Conservation (phyloP, 306 rosid genomes). For the Castanea crenata region DNA sequence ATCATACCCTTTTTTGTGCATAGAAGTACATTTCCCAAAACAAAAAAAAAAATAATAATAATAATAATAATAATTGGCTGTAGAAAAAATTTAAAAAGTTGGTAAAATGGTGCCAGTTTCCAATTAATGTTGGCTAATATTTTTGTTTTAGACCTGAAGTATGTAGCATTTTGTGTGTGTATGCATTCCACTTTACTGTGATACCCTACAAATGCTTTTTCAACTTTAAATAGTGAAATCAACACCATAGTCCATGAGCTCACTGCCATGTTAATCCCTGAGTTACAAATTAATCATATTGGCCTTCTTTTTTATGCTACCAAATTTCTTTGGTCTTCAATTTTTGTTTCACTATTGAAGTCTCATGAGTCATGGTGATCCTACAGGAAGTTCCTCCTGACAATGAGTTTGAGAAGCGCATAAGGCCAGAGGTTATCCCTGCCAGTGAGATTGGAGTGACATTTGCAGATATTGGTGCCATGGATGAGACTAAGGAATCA, state of each 20-base stretch:
- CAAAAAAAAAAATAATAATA: too few relatives aligned
- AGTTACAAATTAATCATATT: neutral
- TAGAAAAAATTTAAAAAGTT: neutral
- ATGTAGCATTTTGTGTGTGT: neutral
- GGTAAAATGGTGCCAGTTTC: slow-evolving; percentile 2
- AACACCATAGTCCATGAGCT: neutral
- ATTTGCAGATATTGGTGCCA: slow-evolving; percentile 75
- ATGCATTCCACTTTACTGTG: neutral
- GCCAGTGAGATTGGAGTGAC: slow-evolving; percentile 82
- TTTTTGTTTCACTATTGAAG: neutral
- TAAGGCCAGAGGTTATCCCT: slow-evolving; percentile 76
- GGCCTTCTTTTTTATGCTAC: neutral
- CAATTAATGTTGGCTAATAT: neutral
- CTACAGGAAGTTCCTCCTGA: slow-evolving; percentile 70
- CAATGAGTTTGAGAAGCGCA: slow-evolving; percentile 84
- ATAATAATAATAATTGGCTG: neutral
- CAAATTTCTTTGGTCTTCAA: slow-evolving; percentile 6
- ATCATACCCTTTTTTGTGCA: neutral
- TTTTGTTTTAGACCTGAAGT: neutral
- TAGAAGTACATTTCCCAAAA: neutral
- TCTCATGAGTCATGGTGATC: neutral
- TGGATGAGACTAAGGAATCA: slow-evolving; percentile 73
- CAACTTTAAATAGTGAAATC: neutral
- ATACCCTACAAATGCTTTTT: neutral
- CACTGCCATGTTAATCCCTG: neutral